These are phyloP conservation scores for Venturia effusa DNA, from an alignment of 2,329 filamentous ascomycete genomes.

Conservation along the genomic window DNA sequence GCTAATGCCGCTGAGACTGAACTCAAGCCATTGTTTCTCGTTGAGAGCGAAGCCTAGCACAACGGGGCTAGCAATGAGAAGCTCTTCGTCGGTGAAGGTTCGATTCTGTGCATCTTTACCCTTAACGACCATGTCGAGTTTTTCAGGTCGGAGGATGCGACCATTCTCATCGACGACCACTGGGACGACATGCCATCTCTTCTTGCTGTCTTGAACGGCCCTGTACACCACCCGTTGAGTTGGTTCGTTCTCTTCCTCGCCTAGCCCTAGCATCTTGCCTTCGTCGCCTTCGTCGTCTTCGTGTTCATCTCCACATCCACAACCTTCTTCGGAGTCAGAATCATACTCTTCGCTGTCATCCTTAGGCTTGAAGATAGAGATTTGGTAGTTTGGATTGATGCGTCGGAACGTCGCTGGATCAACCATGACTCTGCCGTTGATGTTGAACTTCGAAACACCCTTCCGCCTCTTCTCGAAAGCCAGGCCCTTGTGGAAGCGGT, in stretches of 20 bases:
- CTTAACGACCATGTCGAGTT: conserved; percentile 27
- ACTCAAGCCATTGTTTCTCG: conserved; percentile 85
- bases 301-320: conserved; percentile 33
- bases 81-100: conserved; percentile 69
- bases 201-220: conserved; percentile 37
- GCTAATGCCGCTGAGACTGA: conserved; percentile 65
- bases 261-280: conserved; percentile 28
- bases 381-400: conserved; percentile 76
- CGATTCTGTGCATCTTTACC: conserved; percentile 25
- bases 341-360: conserved; percentile 44
- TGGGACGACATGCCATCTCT: conserved; percentile 40
- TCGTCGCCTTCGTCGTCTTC: conserved; percentile 40
- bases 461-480: conserved; percentile 78
- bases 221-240: conserved; percentile 24
- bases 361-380: conserved; percentile 63
- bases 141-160: conserved; percentile 38
- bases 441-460: conserved; percentile 64
- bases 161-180: conserved; percentile 46
- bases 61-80: conserved; percentile 72
- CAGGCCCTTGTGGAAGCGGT: conserved; percentile 72
- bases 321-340: conserved; percentile 30
- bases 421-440: conserved; percentile 81
- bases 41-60: conserved; percentile 80
- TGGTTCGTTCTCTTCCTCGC: conserved; percentile 19
- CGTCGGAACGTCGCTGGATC: conserved; percentile 73